A percentile compares a stretch with the other conserved stretches of the same genome.
phyloP scores from a whole-genome alignment of 768 basidiomycete species.

The Porpolomopsis calyptriformis region DNA sequence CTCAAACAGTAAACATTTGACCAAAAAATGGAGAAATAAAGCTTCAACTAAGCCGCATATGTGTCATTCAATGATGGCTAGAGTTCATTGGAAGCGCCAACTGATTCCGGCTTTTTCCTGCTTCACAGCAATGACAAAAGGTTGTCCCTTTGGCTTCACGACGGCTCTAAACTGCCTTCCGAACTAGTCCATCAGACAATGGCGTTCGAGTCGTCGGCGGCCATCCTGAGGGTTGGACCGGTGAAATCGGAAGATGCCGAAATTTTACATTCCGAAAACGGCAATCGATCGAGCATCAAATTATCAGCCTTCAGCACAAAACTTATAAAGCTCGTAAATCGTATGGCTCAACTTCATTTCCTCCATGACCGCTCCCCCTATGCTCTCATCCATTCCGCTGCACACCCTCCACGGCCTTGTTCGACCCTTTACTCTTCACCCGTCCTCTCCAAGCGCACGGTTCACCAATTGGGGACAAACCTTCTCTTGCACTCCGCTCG shows the following conservation, averaged over 20 bases:
- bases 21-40: too few relatives aligned
- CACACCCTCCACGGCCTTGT: constrained; percentile 43
- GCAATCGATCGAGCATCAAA: constrained; percentile 19
- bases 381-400: constrained; percentile 29
- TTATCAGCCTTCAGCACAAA: constrained; percentile 13
- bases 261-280: constrained; percentile 11
- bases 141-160: too few relatives aligned
- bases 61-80: too few relatives aligned
- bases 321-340: constrained; percentile 28
- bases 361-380: constrained; percentile 24
- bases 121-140: too few relatives aligned
- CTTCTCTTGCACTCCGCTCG: constrained; percentile 56
- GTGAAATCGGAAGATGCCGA: neutral
- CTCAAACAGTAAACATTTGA: too few relatives aligned
- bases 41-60: too few relatives aligned
- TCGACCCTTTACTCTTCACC: constrained; percentile 42
- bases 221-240: neutral
- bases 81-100: too few relatives aligned
- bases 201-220: too few relatives aligned
- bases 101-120: too few relatives aligned
- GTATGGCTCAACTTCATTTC: constrained; percentile 18
- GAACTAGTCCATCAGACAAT: too few relatives aligned
- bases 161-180: too few relatives aligned
- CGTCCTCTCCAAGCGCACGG: constrained; percentile 24
- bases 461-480: constrained; percentile 88